These are phyloP conservation scores for Spizellomyces punctatus DNA, from an alignment of 192 early-diverging fungal genomes.

Conservation along the genomic window DNA sequence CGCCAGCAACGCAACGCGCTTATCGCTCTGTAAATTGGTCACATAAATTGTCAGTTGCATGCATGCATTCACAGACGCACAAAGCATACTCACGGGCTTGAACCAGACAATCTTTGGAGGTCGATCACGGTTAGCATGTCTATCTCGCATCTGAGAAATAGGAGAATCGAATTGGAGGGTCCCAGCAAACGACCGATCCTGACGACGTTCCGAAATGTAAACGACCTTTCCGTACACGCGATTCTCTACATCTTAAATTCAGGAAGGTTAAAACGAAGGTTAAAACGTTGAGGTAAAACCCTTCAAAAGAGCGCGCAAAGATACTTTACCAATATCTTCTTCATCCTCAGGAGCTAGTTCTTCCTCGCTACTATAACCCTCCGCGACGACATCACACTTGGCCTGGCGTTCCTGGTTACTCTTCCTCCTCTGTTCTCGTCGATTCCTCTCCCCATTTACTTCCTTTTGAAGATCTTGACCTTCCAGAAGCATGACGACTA, in stretches of 20 bases:
- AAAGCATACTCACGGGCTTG: conserved; percentile 62
- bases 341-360: conserved; percentile 54
- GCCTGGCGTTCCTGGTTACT: conserved; percentile 45
- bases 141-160: neutral
- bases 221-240: conserved; percentile 54
- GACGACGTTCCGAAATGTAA: conserved; percentile 38
- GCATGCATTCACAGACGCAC: neutral
- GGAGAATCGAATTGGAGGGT: conserved; percentile 40
- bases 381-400: conserved; percentile 56
- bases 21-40: conserved; percentile 50
- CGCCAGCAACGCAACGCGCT: conserved; percentile 73
- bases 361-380: conserved; percentile 45
- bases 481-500: conserved; percentile 73
- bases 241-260: conserved; percentile 21
- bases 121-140: neutral
- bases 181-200: conserved; percentile 42
- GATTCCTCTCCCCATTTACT: conserved; percentile 56
- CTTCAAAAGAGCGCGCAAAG: neutral
- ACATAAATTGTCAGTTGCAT: conserved; percentile 20
- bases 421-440: conserved; percentile 35
- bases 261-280: too few relatives aligned
- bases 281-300: neutral
- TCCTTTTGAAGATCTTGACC: conserved; percentile 64
- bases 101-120: conserved; percentile 68
- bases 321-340: conserved; percentile 40